Percentiles rank a stretch among this genome's conserved stretches.
These are phyloP conservation scores for Amylocystis lapponica DNA, from an alignment of 768 basidiomycete species.

Conservation along the genomic window DNA sequence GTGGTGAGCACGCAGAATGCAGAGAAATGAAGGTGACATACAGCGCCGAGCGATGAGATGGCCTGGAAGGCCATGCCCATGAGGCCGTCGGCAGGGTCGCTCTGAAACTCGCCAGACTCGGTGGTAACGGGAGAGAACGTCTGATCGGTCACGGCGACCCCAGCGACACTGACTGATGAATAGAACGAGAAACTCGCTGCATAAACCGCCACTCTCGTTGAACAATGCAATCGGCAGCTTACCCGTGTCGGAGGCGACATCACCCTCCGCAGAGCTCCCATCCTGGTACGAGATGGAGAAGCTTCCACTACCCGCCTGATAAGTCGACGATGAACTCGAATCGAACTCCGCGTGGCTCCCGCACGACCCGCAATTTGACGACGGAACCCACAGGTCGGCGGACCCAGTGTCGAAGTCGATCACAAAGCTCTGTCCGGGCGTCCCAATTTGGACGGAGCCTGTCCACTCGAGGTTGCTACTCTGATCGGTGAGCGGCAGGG, in stretches of 20 bases:
- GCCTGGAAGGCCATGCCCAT: slow-evolving; percentile 22
- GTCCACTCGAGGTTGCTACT: slow-evolving; percentile 22
- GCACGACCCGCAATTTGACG: slow-evolving; percentile 15
- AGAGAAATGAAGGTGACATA: neutral
- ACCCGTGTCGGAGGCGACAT: slow-evolving; percentile 27
- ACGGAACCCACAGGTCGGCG: slow-evolving; percentile 21
- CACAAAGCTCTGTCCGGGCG: slow-evolving; percentile 9
- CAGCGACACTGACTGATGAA: slow-evolving; percentile 23
- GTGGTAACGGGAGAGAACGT: slow-evolving; percentile 8
- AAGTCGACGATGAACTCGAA: slow-evolving; percentile 18
- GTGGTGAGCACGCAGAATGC: neutral
- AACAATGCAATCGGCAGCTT: neutral
- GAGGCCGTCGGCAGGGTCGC: slow-evolving; percentile 13
- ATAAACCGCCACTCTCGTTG: neutral
- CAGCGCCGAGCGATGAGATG: slow-evolving; percentile 13
- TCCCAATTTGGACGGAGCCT: slow-evolving; percentile 26
- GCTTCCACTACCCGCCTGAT: slow-evolving; percentile 9
- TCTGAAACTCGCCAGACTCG: neutral
- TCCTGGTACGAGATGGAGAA: slow-evolving; percentile 32
- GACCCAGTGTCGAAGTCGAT: slow-evolving; percentile 19
- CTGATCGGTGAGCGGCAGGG: slow-evolving; percentile 16
- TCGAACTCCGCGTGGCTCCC: slow-evolving; percentile 11
- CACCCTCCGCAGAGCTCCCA: slow-evolving; percentile 24
- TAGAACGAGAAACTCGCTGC: too few relatives aligned
- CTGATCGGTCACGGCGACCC: slow-evolving; percentile 15